phyloP scores from a whole-genome alignment of 164 flowering plant species.

The Magnolia kwangsiensis region DNA sequence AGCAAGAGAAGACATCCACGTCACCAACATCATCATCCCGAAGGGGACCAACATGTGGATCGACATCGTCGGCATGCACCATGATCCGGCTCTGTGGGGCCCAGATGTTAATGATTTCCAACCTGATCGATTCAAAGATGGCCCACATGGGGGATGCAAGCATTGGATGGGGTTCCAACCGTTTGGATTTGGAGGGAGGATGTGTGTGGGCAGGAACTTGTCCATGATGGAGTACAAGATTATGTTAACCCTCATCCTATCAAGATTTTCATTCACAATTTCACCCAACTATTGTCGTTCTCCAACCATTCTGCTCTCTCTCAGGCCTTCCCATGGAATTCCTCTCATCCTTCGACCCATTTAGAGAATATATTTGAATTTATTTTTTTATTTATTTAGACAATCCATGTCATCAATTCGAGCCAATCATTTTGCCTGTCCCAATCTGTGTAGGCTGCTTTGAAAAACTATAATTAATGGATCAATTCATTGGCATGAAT shows the following conservation, averaged over 20 bases:
- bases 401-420: too few relatives aligned
- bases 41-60: conserved; percentile 91
- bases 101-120: conserved; percentile 65
- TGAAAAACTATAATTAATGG: too few relatives aligned
- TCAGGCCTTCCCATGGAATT: conserved; percentile 49
- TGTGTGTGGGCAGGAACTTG: conserved; percentile 78
- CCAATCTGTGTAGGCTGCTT: too few relatives aligned
- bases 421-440: too few relatives aligned
- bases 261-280: too few relatives aligned
- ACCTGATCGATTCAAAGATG: conserved; percentile 74
- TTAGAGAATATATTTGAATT: conserved; percentile 2
- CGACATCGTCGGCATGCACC: conserved; percentile 76
- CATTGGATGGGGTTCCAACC: conserved; percentile 89
- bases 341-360: conserved; percentile 56
- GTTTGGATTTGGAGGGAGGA: conserved; percentile 90
- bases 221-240: conserved; percentile 74
- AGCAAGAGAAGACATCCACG: conserved; percentile 59
- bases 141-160: conserved; percentile 66
- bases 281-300: too few relatives aligned
- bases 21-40: conserved; percentile 48
- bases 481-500: too few relatives aligned
- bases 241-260: conserved; percentile 49
- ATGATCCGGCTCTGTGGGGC: conserved; percentile 74
- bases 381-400: too few relatives aligned
- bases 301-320: too few relatives aligned